phyloP scores from a whole-genome alignment of 139 green algal species.

The Volvox reticuliferus region DNA sequence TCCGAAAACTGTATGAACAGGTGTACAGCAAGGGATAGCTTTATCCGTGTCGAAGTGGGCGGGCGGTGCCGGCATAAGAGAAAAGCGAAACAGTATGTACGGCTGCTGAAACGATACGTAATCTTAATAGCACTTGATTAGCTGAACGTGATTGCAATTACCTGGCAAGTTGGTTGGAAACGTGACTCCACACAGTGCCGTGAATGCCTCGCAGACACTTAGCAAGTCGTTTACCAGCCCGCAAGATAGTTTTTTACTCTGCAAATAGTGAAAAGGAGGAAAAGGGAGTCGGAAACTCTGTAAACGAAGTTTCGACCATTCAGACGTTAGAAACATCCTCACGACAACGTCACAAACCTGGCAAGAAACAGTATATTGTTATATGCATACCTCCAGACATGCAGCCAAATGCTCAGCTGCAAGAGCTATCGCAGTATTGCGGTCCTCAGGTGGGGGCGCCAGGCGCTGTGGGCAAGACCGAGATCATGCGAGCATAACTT shows the following conservation, averaged over 20 bases:
- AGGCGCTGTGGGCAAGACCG: not conserved
- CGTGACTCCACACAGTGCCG: not conserved
- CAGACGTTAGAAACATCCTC: too few relatives aligned
- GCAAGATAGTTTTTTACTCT: not conserved
- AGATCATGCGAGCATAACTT: too few relatives aligned
- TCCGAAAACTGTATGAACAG: too few relatives aligned
- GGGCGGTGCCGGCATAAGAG: too few relatives aligned
- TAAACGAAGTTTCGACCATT: too few relatives aligned
- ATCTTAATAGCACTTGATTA: too few relatives aligned
- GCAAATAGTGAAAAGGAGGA: not conserved
- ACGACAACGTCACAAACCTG: too few relatives aligned
- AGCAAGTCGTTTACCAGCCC: conserved; percentile 26
- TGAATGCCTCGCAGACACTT: conserved; percentile 7
- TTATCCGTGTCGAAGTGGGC: too few relatives aligned
- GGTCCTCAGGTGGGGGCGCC: not conserved
- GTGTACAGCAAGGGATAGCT: too few relatives aligned
- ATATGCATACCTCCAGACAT: not conserved
- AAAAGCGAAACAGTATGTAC: too few relatives aligned
- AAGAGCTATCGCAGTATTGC: not conserved
- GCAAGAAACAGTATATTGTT: too few relatives aligned
- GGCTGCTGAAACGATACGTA: too few relatives aligned
- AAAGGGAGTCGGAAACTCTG: not conserved
- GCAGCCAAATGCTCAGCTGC: not conserved
- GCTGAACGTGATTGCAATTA: not conserved
- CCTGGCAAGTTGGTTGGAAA: not conserved